Conservation (phyloP, 495 filamentous ascomycete genomes). For the Penicillium salamii region DNA sequence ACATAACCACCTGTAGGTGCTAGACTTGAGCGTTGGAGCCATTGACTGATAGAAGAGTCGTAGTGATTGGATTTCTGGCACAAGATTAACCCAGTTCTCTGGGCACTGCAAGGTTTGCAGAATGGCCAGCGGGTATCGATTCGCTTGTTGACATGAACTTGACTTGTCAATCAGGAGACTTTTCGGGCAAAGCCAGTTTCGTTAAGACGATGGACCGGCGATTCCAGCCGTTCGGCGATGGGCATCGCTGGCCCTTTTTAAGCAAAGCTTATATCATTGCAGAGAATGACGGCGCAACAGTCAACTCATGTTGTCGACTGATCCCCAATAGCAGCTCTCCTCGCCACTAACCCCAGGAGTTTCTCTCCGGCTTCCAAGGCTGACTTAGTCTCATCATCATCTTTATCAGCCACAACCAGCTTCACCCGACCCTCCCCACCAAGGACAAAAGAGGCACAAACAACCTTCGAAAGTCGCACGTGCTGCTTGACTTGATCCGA, state of each 20-base stretch:
- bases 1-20: no score
- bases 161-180: no score
- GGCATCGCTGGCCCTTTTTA: no score
- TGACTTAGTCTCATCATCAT: slow-evolving; percentile 13
- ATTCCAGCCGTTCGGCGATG: background rate
- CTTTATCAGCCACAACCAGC: slow-evolving; percentile 35
- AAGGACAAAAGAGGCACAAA: slow-evolving; percentile 53
- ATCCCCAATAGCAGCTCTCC: slow-evolving; percentile 25
- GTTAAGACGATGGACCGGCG: background rate
- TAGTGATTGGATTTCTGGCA: no score
- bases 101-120: no score
- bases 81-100: no score
- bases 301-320: slow-evolving; percentile 19
- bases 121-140: no score
- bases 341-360: slow-evolving; percentile 28
- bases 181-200: no score
- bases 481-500: slow-evolving; percentile 23
- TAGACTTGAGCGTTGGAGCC: no score
- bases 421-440: slow-evolving; percentile 53
- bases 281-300: background rate
- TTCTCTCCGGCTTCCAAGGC: slow-evolving; percentile 25
- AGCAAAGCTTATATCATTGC: background rate
- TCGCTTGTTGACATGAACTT: no score
- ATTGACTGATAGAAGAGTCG: no score
- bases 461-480: slow-evolving; percentile 48